Evolutionary conservation across 148 eudicot species (phyloP), one percentile per base, ranked within the genome.

Genomic region (Hydrangea macrophylla): DNA sequence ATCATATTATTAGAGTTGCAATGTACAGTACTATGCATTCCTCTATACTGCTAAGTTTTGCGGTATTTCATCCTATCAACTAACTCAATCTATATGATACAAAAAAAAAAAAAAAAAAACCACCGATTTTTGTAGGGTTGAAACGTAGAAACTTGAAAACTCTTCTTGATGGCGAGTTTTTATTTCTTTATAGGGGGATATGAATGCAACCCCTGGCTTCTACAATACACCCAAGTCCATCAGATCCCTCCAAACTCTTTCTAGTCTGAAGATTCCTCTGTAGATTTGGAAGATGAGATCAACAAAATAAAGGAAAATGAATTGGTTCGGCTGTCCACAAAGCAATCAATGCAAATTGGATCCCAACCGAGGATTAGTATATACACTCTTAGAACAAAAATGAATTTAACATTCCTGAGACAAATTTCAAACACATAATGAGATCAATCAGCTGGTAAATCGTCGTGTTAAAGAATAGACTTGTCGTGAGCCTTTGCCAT

Each of bases 21-120:
- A 32, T 72, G 56, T 56, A 64, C 69, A 63, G n/a, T n/a, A n/a
- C 35, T 28, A 33, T 64, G 57, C 31, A 55, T 36, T 63, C 36
- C 37, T 31, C 53, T 28, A 5, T 17, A n/a, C n/a, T 48, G 25
- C 62, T 32, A 50, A 55, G 55, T 54, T n/a, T n/a, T 18, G 48
- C 62, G 54, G 37, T 32, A 55, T 51, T 55, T 37, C 45, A 35
- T 7, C 25, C 42, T 53, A 61, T 37, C 48, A 55, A 33, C 60
- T 60, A 70, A 55, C 64, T 56, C 48, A 56, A 64, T 71, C 69
- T 55, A 55, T 56, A 56, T 24, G 56, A 30, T 63, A 64, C 56
- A 62, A 71, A n/a, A n/a, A n/a, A n/a, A n/a, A n/a, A n/a, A n/a
- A n/a, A n/a, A n/a, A n/a, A n/a, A n/a, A n/a, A n/a, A n/a, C 36